These are phyloP conservation scores for Aphanomyces invadans DNA, from an alignment of 352 stramenopile species.

Conservation along the genomic window DNA sequence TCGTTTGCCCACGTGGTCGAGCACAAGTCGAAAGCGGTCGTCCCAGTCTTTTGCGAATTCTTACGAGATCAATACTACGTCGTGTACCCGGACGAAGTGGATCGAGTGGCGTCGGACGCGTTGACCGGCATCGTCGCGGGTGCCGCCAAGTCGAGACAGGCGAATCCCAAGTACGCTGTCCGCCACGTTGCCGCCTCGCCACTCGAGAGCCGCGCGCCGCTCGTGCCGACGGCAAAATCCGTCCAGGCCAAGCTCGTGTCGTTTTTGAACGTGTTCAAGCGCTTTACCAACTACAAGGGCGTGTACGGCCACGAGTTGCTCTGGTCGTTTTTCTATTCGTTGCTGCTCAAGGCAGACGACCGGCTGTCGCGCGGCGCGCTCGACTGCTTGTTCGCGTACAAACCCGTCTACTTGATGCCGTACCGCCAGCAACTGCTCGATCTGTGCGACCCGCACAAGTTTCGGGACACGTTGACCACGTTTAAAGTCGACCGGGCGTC, in stretches of 20 bases:
- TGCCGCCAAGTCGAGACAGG: neutral
- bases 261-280: conserved; percentile 71
- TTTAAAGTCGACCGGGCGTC: conserved; percentile 77
- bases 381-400: conserved; percentile 80
- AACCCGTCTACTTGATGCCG: conserved; percentile 64
- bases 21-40: conserved; percentile 79
- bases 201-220: too few relatives aligned
- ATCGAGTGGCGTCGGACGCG: conserved; percentile 33
- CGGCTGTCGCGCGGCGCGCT: conserved; percentile 79
- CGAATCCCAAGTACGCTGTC: conserved; percentile 19
- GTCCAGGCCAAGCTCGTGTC: conserved; percentile 75
- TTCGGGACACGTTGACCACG: conserved; percentile 86
- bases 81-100: conserved; percentile 70
- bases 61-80: conserved; percentile 68
- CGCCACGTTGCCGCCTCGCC: neutral
- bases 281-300: conserved; percentile 82
- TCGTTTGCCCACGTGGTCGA: conserved; percentile 71
- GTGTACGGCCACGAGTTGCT: conserved; percentile 72
- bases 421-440: conserved; percentile 84
- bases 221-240: conserved; percentile 51
- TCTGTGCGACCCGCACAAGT: conserved; percentile 67
- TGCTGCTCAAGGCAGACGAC: conserved; percentile 86
- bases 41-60: conserved; percentile 78
- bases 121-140: neutral
- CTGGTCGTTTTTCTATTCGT: conserved; percentile 78